Percentiles rank a stretch among this genome's conserved stretches.
Evolutionary conservation across 768 basidiomycete species (phyloP).

Genomic region (Boletus sp.): DNA sequence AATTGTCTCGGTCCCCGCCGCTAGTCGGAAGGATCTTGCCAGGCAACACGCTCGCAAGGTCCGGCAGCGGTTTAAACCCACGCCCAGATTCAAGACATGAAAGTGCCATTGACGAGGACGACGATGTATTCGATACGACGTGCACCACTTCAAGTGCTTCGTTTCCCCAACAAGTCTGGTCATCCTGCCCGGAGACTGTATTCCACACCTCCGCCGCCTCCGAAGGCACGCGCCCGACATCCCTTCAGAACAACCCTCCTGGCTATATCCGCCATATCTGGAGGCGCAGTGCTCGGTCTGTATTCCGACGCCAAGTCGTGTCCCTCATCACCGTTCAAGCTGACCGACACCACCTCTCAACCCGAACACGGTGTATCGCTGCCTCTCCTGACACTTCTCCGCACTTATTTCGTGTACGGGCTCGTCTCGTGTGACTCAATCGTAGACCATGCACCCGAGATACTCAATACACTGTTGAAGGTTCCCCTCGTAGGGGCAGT

Average conservation of each 20-base stretch:
- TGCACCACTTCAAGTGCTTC: background rate
- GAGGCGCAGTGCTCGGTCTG: constrained; percentile 15
- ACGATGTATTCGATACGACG: constrained; percentile 17
- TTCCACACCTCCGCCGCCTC: constrained; percentile 2
- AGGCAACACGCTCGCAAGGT: background rate
- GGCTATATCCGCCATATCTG: constrained; percentile 18
- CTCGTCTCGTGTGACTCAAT: constrained; percentile 74
- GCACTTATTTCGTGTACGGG: constrained; percentile 80
- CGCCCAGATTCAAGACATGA: background rate
- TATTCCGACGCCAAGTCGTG: constrained; percentile 29
- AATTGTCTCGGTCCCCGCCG: background rate
- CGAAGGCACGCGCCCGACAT: background rate
- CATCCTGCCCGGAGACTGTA: constrained; percentile 3
- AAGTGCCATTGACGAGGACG: background rate
- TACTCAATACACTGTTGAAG: constrained; percentile 53
- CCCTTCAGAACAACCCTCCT: constrained; percentile 15
- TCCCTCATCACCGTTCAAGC: constrained; percentile 19
- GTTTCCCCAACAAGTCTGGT: background rate
- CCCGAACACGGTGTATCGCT: constrained; percentile 12
- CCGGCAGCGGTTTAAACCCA: background rate
- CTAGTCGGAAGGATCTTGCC: constrained; percentile 17
- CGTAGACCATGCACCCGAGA: constrained; percentile 69
- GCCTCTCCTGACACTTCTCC: constrained; percentile 44
- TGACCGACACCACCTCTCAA: background rate
- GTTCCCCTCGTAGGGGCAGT: constrained; percentile 57